Base-by-base conservation (phyloP, 441 rosid species). In the Metrosideros polymorpha region DNA sequence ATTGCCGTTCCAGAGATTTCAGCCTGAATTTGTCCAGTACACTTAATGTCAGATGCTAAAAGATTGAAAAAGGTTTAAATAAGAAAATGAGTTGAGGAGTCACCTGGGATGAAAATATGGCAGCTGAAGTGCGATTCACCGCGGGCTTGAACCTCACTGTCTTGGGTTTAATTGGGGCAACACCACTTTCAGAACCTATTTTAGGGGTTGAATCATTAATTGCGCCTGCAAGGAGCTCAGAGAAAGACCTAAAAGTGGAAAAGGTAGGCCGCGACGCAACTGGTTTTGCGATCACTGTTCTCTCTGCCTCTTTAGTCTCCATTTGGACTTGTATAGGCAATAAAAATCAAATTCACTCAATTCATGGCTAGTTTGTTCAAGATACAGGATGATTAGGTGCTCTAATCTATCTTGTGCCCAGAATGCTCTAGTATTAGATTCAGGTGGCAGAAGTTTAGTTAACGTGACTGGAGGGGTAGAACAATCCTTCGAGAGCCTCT, bases 201-300 rank as follows among this genome's bases (percentile, higher is more conserved):
- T 88, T 86, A 85, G 92, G 84, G 2, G 95, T 92, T 27, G 96
- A 89, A 63, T 85, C 89, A 82, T 92, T 91, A 52, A 94, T 88
- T 55, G 96, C 92, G 50, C 94, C 94, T 9, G 93, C 92, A 22
- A 95, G 94, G 83, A 93, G 95, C 92, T 95, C 97, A 45, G 97
- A 90, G 91, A 95, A 96, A 50, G 96, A 91, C 88, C 90, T 91
- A 71, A 97, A 92, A 59, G 89, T 89, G 59, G 95, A 92, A 88
- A 91, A 89, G 86, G 91, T 90, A 86, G 99, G 99, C 91, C 95
- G 93, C 39, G 98, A 94, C 47, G 99, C 96, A 84, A 97, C 94
- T 77, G 99, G 99, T 91, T 94, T 97, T 7, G 95, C 92, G 87
- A 96, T 88, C 59, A 91, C 92, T 29, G 90, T 90, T 88, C 96